A percentile compares a stretch with the other conserved stretches of the same genome.
Conservation (phyloP, 2,329 filamentous ascomycete species). For the Neonectria faginata region DNA sequence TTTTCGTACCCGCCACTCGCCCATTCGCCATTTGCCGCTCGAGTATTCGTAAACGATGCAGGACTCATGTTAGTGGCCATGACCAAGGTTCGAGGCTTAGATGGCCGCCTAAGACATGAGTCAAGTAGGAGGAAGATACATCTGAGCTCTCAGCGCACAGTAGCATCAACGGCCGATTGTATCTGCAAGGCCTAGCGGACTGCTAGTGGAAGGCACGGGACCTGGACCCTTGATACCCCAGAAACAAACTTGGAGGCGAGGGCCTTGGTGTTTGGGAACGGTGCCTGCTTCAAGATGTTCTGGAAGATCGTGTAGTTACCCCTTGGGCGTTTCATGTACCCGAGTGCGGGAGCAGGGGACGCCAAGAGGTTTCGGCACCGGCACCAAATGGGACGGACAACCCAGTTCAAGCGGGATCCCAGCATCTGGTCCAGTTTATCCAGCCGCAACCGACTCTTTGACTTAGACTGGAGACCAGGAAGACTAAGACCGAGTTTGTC, state of each 20-base stretch:
- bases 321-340: constrained; percentile 42
- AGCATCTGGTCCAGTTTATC: constrained; percentile 3
- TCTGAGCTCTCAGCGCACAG: constrained; percentile 22
- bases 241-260: constrained; percentile 35
- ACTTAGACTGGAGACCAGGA: constrained; percentile 11
- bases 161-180: constrained; percentile 27
- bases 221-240: constrained; percentile 37
- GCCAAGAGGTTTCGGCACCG: constrained; percentile 37
- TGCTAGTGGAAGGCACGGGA: constrained; percentile 22
- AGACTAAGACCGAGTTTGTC: constrained; percentile 8
- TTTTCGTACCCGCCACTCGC: constrained; percentile 1
- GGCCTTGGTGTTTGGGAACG: constrained; percentile 25
- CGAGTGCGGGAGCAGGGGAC: constrained; percentile 28
- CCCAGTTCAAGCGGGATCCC: background rate
- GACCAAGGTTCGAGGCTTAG: constrained; percentile 25
- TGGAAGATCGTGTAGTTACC: constrained; percentile 40
- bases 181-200: constrained; percentile 38
- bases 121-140: constrained; percentile 31
- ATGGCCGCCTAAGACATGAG: constrained; percentile 35
- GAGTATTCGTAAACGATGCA: constrained; percentile 1
- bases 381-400: constrained; percentile 33
- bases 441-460: background rate
- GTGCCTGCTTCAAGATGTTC: constrained; percentile 41
- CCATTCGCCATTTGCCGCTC: constrained; percentile 19
- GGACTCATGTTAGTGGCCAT: constrained; percentile 7